phyloP scores from a whole-genome alignment of 805 yeast genomes.

The Kregervanrija fluxuum region DNA sequence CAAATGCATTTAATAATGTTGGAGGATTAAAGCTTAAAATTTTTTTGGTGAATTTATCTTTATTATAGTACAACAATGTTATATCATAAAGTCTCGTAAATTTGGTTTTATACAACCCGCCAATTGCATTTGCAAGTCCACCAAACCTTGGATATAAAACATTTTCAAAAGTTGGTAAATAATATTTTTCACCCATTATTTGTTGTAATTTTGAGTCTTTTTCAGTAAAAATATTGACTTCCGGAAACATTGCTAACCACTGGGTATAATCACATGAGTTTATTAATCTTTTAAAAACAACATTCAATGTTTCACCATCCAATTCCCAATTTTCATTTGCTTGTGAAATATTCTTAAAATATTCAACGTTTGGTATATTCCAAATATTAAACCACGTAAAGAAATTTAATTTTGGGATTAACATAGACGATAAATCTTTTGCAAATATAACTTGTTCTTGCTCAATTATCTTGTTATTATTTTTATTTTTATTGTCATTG shows the following conservation, averaged over 20 bases:
- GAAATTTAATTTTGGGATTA: constrained; percentile 43
- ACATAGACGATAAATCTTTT: constrained; percentile 20
- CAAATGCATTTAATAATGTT: constrained; percentile 30
- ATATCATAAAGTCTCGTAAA: constrained; percentile 48
- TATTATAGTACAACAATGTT: constrained; percentile 38
- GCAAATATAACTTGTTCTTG: constrained; percentile 15
- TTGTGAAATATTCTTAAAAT: constrained; percentile 39
- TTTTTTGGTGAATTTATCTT: constrained; percentile 6
- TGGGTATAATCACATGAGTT: constrained; percentile 27
- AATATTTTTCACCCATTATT: constrained; percentile 46
- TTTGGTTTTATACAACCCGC: constrained; percentile 31
- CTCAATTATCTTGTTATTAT: background rate
- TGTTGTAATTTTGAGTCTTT: constrained; percentile 43
- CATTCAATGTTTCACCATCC: constrained; percentile 27
- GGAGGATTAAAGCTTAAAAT: constrained; percentile 27
- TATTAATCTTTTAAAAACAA: constrained; percentile 30
- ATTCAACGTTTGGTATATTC: constrained; percentile 48
- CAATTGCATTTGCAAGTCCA: constrained; percentile 44
- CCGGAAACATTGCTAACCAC: constrained; percentile 79
- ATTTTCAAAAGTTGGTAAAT: constrained; percentile 51
- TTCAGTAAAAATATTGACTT: constrained; percentile 63
- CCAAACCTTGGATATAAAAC: constrained; percentile 75
- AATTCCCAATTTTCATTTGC: constrained; percentile 70
- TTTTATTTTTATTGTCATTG: constrained; percentile 1
- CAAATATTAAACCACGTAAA: constrained; percentile 67